Evolutionary conservation across 2,329 filamentous ascomycete genomes (phyloP).

Genomic region (Pseudopyricularia cyperi): DNA sequence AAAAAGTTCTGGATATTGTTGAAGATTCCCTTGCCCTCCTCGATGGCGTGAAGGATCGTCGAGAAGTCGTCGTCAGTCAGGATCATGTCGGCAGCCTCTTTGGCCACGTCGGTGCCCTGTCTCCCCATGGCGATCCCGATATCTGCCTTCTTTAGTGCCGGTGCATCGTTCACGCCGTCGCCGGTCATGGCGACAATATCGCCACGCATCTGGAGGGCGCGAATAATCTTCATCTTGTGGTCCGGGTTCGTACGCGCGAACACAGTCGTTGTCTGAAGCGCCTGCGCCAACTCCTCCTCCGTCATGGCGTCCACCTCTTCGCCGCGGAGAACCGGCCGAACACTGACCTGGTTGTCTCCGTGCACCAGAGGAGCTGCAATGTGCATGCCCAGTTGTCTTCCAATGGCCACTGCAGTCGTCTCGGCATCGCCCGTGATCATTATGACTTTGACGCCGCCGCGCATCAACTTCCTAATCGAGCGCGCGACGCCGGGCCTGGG

Average conservation of each 20-base stretch:
- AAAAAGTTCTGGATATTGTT: slow-evolving; percentile 99
- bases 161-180: slow-evolving; percentile 95
- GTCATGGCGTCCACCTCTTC: slow-evolving; percentile 92
- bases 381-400: slow-evolving; percentile 87
- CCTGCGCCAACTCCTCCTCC: slow-evolving; percentile 68
- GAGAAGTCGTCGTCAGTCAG: slow-evolving; percentile 81
- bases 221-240: slow-evolving; percentile 95
- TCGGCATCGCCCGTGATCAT: slow-evolving; percentile 99
- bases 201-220: slow-evolving; percentile 77
- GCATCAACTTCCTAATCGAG: slow-evolving; percentile 80
- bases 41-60: slow-evolving; percentile 86
- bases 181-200: slow-evolving; percentile 99
- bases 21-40: slow-evolving; percentile 98
- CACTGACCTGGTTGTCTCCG: slow-evolving; percentile 39
- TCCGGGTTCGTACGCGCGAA: slow-evolving; percentile 95
- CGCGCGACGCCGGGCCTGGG: slow-evolving; percentile 80
- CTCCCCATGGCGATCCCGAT: slow-evolving; percentile 97
- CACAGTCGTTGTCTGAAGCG: slow-evolving; percentile 80
- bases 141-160: slow-evolving; percentile 90
- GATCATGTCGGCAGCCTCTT: slow-evolving; percentile 92
- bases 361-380: slow-evolving; percentile 45
- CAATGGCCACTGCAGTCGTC: slow-evolving; percentile 87
- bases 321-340: slow-evolving; percentile 67
- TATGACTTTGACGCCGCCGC: slow-evolving; percentile 89
- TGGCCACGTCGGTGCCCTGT: slow-evolving; percentile 91